Percentiles rank a stretch among this genome's conserved stretches.
Conservation (phyloP, 208 protist species). For the Endotrypanum monterogeii region DNA sequence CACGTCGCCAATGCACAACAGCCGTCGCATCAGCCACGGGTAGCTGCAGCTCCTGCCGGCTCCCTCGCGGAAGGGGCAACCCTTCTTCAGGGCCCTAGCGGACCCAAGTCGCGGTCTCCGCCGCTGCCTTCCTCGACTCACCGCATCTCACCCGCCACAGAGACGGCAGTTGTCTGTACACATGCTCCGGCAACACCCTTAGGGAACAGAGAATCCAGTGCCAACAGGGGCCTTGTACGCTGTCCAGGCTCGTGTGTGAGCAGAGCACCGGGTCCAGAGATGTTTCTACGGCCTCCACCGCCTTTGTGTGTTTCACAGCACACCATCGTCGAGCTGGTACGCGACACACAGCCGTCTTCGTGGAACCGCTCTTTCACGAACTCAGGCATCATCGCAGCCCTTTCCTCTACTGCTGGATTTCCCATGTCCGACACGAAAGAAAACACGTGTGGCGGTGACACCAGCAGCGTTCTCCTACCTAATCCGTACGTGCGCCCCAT, state of each 20-base stretch:
- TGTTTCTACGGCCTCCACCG: constrained; percentile 4
- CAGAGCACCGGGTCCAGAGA: not conserved
- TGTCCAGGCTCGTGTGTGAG: not conserved
- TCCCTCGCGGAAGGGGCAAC: not conserved
- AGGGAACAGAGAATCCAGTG: not conserved
- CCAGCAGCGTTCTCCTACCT: not conserved
- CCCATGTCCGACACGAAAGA: not conserved
- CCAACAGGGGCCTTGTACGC: not conserved
- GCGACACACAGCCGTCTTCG: constrained; percentile 1
- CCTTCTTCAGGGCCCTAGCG: not conserved
- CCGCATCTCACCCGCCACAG: not conserved
- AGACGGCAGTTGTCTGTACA: not conserved
- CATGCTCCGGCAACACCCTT: not conserved
- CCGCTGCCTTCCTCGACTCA: not conserved
- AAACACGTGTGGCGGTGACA: not conserved
- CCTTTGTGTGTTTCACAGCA: constrained; percentile 15
- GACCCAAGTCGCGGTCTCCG: not conserved
- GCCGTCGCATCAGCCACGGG: not conserved
- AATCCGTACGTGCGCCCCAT: constrained; percentile 15
- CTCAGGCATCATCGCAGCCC: not conserved
- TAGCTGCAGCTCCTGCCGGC: not conserved
- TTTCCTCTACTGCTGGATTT: not conserved
- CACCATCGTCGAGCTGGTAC: constrained; percentile 22
- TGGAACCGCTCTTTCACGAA: constrained; percentile 3
- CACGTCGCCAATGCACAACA: not conserved